phyloP scores from a whole-genome alignment of 345 rosid genomes.

The Citropsis articulata region DNA sequence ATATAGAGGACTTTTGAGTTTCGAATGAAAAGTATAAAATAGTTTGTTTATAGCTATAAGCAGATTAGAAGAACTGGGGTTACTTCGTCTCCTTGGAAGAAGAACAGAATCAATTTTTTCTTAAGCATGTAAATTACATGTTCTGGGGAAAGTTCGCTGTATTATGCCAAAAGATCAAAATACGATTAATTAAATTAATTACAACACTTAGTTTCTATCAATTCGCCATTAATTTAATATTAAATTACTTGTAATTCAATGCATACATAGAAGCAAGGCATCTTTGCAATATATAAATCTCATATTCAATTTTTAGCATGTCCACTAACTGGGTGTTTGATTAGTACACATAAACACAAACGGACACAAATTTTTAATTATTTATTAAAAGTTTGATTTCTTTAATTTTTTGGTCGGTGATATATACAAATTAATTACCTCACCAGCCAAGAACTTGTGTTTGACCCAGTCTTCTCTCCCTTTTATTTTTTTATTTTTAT shows the following conservation, averaged over 20 bases:
- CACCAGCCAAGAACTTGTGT: neutral
- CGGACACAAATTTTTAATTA: neutral
- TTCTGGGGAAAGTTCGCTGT: slow-evolving; percentile 24
- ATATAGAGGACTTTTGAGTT: neutral
- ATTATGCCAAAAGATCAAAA: neutral
- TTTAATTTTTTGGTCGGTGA: neutral
- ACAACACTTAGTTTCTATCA: neutral
- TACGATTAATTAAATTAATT: too few relatives aligned
- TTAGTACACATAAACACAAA: neutral
- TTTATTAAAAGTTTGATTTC: neutral
- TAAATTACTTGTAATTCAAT: neutral
- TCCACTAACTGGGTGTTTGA: neutral
- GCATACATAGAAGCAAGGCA: slow-evolving; percentile 4
- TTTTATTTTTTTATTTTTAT: neutral
- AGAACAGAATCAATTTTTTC: neutral
- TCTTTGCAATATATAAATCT: neutral
- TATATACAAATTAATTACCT: neutral
- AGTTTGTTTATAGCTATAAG: neutral
- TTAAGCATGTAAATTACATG: neutral
- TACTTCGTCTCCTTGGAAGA: neutral
- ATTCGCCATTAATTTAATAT: neutral
- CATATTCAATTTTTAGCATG: neutral
- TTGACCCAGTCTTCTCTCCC: neutral
- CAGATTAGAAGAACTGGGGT: neutral
- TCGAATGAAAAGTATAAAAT: too few relatives aligned